Base-by-base conservation (phyloP, 2,329 filamentous ascomycete species). In the Fusarium sp. region DNA sequence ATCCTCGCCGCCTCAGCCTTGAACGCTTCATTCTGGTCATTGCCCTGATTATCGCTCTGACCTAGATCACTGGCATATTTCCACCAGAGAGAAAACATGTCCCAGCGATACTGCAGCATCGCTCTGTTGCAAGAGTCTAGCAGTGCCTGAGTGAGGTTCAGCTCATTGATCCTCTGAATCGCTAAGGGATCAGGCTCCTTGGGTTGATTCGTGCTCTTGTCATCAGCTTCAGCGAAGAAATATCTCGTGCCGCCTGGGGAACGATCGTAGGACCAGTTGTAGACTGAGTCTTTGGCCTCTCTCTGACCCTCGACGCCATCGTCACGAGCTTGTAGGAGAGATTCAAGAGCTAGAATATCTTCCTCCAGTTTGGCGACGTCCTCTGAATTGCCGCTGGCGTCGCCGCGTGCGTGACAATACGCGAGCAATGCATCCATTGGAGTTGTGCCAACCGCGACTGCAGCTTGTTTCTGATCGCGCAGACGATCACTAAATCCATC, bases 11-110 rank as follows among this genome's bases (percentile, higher is more conserved):
- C 58, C 7, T 61, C 46, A 21, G 37, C 46, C n/a, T n/a, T 53
- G 46, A 61, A 54, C 6, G 5, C 6, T 18, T 61, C 58, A 8
- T 53, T 61, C 2, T 61, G 58, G 2, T 53, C 46, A 21, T 61
- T 53, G 3, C 58, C 58, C 1, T 61, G 46, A 33, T 40, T 61
- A 30, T 60, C 58, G 30, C 58, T 60, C 46, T 60, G 58, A 1
- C 58, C 58, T 2, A 60, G 0, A 50, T 60, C 43, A 0, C 57
- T 60, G 3, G 57, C 71, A 43, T 78, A 84, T 56, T 82, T 80
- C 83, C 83, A 86, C 83, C 83, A 86, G 5, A 71, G n/a, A 0
- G 82, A 76, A 62, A 85, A 85, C 72, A 85, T 73, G 16, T 83
- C 77, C 83, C 84, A 85, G 35, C 78, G 79, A 21, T 75, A 59